phyloP scores from a whole-genome alignment of 2,329 filamentous ascomycete species.

The Sporothrix pseudoabietina region DNA sequence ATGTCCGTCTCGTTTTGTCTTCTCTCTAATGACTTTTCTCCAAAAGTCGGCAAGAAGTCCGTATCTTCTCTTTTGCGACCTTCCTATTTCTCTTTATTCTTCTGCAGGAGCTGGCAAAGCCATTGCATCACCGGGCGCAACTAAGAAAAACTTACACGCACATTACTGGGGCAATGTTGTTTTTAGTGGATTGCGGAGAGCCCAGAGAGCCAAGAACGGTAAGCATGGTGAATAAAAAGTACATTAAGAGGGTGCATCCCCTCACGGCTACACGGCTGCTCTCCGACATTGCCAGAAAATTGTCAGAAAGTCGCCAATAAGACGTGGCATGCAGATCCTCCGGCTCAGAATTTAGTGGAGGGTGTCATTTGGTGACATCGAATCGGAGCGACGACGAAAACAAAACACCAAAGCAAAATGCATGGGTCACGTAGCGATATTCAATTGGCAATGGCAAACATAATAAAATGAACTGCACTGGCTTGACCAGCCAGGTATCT shows the following conservation, averaged over 20 bases:
- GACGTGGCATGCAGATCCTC: not conserved
- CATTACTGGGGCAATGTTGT: not conserved
- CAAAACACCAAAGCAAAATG: not conserved
- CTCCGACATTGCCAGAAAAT: slow-evolving; percentile 15
- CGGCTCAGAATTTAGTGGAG: not conserved
- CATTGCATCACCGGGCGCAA: not conserved
- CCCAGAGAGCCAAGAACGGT: not conserved
- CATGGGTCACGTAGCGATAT: not conserved
- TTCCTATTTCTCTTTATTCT: not conserved
- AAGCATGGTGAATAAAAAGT: not conserved
- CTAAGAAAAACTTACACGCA: not conserved
- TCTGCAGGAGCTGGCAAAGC: not conserved
- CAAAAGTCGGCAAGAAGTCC: slow-evolving; percentile 15
- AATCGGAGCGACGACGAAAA: not conserved
- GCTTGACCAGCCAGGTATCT: not conserved
- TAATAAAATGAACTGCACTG: not conserved
- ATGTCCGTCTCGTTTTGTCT: not conserved
- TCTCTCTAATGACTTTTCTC: not conserved
- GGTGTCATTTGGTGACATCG: not conserved
- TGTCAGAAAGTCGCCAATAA: not conserved
- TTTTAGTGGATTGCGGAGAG: slow-evolving; percentile 11
- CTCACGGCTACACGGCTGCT: not conserved
- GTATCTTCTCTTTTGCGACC: not conserved
- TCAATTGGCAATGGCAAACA: too few relatives aligned
- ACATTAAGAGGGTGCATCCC: not conserved